Evolutionary conservation across 2,329 filamentous ascomycete species (phyloP), one percentile per base, ranked within the genome.

Genomic region (Pestalotiopsis sp.): DNA sequence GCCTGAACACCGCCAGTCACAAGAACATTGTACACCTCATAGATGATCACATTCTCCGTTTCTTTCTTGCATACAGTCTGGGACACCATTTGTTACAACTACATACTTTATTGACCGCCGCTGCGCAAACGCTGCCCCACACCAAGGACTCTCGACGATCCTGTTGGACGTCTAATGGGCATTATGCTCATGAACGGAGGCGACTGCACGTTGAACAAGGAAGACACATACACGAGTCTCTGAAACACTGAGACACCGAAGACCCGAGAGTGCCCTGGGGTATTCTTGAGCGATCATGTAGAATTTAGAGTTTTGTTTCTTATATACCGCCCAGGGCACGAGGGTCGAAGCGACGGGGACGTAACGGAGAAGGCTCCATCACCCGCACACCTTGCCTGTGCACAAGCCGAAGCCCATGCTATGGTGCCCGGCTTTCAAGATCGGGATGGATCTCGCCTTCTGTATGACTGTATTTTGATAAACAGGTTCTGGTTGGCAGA

Each of bases 371-470:
- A 64, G 61, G 61, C 61, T 52, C 61, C 49, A 38, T 64, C 61
- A 64, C 25, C n/a, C n/a, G 38, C 27, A 39, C 9, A 20, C 27
- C 31, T 36, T 36, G 31, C 31, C 31, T 36, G 31, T 36, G 27
- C 31, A n/a, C 58, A 45, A 45, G 13, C 31, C 31, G 31, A 9
- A 9, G 31, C 31, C 31, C 31, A 36, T 36, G 31, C 7, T 9
- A 36, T 36, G 27, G 27, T 27, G 20, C 23, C 27, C 27, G 27
- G 23, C 38, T 38, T 17, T 25, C 23, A 20, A 64, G 61, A 27
- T 27, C 45, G 61, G 52, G 61, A 64, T 64, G n/a, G 61, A 64
- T 64, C 61, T 7, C 20, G 61, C 61, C 61, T 64, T 64, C 61
- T 64, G 14, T 52, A 39, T n/a, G 36, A 41, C 23, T 31, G 23